Evolutionary conservation across 441 rosid genomes (phyloP).

Genomic region (Croton setiger): DNA sequence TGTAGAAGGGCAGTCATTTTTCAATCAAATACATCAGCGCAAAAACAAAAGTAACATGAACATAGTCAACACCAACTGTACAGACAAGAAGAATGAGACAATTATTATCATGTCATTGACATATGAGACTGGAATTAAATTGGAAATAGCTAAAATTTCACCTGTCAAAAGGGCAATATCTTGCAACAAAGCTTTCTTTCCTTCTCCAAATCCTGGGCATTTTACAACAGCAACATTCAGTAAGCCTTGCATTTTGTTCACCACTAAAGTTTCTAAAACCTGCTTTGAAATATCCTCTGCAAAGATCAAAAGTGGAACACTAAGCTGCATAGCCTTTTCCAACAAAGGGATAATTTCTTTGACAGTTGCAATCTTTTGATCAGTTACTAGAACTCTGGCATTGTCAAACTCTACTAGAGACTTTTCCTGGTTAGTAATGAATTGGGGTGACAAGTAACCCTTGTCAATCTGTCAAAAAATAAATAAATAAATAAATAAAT

Average conservation of each 20-base stretch:
- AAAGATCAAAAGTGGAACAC: constrained; percentile 80
- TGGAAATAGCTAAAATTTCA: constrained; percentile 22
- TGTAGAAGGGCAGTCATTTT: no score
- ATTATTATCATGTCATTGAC: background rate
- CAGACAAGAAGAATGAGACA: background rate
- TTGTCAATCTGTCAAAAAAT: constrained; percentile 57
- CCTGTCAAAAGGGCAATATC: constrained; percentile 97
- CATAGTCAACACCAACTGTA: background rate
- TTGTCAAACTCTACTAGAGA: constrained; percentile 80
- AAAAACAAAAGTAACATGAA: background rate
- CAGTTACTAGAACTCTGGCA: constrained; percentile 76
- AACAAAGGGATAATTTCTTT: constrained; percentile 71
- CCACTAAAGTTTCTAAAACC: constrained; percentile 65
- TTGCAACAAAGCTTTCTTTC: constrained; percentile 84
- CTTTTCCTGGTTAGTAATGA: constrained; percentile 79
- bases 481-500: no score
- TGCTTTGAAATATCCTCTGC: constrained; percentile 73
- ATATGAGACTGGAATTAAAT: background rate
- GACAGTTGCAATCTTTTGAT: constrained; percentile 63
- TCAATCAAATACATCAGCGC: background rate
- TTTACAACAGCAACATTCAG: constrained; percentile 81
- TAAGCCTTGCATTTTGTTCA: constrained; percentile 72
- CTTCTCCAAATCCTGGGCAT: constrained; percentile 84
- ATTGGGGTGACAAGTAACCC: constrained; percentile 84
- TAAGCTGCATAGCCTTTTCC: constrained; percentile 78